Percentiles rank a stretch among this genome's conserved stretches.
phyloP scores from a whole-genome alignment of 805 yeast species.

The Vanderwaltozyma tropicalis region DNA sequence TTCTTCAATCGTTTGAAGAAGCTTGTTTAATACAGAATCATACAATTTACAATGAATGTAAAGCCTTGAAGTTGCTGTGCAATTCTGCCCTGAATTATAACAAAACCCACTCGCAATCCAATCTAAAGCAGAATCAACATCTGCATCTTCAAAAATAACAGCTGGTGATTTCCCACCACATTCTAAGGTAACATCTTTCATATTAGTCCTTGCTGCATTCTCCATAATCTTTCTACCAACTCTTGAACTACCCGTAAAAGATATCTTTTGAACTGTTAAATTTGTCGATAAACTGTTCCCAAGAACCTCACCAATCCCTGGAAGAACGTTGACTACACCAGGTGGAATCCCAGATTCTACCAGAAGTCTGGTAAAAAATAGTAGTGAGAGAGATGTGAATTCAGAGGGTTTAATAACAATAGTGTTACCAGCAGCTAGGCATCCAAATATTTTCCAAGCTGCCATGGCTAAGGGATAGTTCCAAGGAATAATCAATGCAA shows the following conservation, averaged over 20 bases:
- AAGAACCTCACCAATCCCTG: conserved; percentile 41
- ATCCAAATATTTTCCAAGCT: conserved; percentile 54
- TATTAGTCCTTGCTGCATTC: conserved; percentile 41
- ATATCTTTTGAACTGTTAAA: conserved; percentile 42
- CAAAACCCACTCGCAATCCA: conserved; percentile 45
- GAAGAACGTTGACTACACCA: conserved; percentile 45
- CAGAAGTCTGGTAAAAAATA: conserved; percentile 45
- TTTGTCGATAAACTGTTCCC: conserved; percentile 42
- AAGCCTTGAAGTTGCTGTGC: conserved; percentile 52
- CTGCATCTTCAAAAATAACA: conserved; percentile 50
- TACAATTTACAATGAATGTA: conserved; percentile 43
- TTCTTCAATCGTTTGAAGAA: conserved; percentile 33
- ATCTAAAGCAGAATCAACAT: conserved; percentile 44
- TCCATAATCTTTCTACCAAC: conserved; percentile 52
- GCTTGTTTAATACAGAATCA: conserved; percentile 36
- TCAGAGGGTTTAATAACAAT: conserved; percentile 51
- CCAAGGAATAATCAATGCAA: conserved; percentile 56
- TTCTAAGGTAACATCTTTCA: conserved; percentile 53
- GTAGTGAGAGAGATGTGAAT: conserved; percentile 51
- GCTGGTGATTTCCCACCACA: conserved; percentile 62
- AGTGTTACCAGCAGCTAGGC: conserved; percentile 54
- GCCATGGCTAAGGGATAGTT: conserved; percentile 63
- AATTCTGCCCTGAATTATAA: conserved; percentile 54
- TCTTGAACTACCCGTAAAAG: conserved; percentile 56
- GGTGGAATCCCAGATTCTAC: conserved; percentile 52